Percentiles rank a stretch among this genome's conserved stretches.
phyloP scores from a whole-genome alignment of 2,329 filamentous ascomycete species.

The Pseudogymnoascus sp. region DNA sequence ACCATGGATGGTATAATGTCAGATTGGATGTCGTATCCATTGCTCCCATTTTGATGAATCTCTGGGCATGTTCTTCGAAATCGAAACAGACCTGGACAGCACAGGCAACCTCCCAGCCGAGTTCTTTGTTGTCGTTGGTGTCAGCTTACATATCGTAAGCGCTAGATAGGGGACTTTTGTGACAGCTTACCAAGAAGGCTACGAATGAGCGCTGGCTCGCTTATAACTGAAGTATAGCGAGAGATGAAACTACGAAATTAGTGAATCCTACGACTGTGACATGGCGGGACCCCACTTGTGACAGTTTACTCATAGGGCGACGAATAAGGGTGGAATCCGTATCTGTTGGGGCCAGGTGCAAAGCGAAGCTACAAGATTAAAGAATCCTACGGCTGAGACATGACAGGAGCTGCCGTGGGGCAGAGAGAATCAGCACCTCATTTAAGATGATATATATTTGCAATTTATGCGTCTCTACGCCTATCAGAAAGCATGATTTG shows the following conservation, averaged over 20 bases:
- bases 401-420: background rate
- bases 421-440: background rate
- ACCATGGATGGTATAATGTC: background rate
- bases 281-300: background rate
- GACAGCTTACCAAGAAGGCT: background rate
- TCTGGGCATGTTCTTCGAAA: background rate
- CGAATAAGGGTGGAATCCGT: background rate
- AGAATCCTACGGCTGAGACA: background rate
- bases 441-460: background rate
- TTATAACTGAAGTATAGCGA: background rate
- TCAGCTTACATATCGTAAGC: background rate
- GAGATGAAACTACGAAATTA: background rate
- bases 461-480: background rate
- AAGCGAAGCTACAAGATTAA: background rate
- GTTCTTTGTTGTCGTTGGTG: background rate
- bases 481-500: background rate
- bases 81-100: background rate
- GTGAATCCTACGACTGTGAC: background rate
- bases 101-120: too few species aligned
- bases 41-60: background rate
- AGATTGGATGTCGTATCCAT: constrained; percentile 7
- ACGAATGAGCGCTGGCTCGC: background rate
- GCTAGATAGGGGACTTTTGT: background rate
- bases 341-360: background rate
- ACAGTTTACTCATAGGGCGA: background rate